Evolutionary conservation across 164 flowering plant genomes (phyloP).

Genomic region (Vitis rupestris): DNA sequence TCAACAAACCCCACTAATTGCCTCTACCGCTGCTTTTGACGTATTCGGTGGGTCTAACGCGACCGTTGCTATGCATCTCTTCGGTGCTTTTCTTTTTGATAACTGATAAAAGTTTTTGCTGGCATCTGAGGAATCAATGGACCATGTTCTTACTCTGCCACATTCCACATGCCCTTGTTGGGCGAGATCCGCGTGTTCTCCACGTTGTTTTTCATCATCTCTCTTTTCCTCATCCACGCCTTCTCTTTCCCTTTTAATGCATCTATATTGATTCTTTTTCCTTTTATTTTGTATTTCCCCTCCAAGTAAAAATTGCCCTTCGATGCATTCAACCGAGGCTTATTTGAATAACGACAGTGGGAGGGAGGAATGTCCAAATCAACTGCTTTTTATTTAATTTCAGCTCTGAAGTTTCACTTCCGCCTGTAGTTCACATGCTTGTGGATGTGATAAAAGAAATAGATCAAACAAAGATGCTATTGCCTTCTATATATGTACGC

Average conservation of each 20-base stretch:
- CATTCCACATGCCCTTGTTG: not conserved
- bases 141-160: not conserved
- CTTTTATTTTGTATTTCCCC: too few relatives aligned
- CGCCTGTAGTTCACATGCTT: not conserved
- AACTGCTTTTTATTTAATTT: not conserved
- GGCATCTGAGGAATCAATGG: not conserved
- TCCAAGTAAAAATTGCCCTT: too few relatives aligned
- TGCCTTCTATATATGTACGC: not conserved
- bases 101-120: not conserved
- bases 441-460: not conserved
- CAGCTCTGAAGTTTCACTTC: not conserved
- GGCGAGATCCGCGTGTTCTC: not conserved
- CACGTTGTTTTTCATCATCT: not conserved
- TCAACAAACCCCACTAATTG: constrained; percentile 3
- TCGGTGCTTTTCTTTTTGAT: not conserved
- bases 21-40: too few relatives aligned
- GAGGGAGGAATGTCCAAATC: not conserved
- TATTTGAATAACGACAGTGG: not conserved
- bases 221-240: not conserved
- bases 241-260: too few relatives aligned
- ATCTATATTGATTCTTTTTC: too few relatives aligned
- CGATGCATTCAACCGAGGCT: too few relatives aligned
- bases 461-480: not conserved
- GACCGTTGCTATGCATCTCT: too few relatives aligned
- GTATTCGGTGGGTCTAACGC: too few relatives aligned